These are phyloP conservation scores for Penicillium sp. DNA, from an alignment of 2,329 filamentous ascomycete genomes.

Conservation along the genomic window DNA sequence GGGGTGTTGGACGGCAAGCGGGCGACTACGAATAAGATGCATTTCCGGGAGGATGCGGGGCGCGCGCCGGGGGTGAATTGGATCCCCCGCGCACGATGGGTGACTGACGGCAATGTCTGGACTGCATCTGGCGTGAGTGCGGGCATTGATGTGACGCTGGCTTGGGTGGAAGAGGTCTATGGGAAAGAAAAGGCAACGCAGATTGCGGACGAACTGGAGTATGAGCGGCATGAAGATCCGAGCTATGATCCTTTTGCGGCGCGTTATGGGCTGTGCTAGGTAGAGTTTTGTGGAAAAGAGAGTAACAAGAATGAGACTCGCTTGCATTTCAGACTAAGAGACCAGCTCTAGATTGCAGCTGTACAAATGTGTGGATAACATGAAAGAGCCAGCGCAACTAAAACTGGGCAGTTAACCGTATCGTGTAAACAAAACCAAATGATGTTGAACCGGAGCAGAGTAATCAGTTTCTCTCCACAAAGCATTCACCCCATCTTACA, in stretches of 20 bases:
- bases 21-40: constrained; percentile 66
- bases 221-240: constrained; percentile 54
- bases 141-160: constrained; percentile 61
- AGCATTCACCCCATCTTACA: too few species aligned
- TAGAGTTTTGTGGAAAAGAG: too few species aligned
- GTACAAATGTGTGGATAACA: too few species aligned
- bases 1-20: constrained; percentile 59
- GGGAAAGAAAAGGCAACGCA: constrained; percentile 51
- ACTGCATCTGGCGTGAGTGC: constrained; percentile 62
- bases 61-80: constrained; percentile 56
- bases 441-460: too few species aligned
- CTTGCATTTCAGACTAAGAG: too few species aligned
- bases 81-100: constrained; percentile 62
- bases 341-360: too few species aligned
- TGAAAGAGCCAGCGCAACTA: too few species aligned
- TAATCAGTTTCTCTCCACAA: too few species aligned
- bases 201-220: constrained; percentile 56
- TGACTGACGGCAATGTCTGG: constrained; percentile 65
- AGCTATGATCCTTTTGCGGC: constrained; percentile 57
- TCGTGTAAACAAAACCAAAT: too few species aligned
- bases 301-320: too few species aligned
- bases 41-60: constrained; percentile 51
- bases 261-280: constrained; percentile 21
- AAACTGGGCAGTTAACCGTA: too few species aligned
- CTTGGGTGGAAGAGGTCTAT: constrained; percentile 56